phyloP scores from a whole-genome alignment of 768 basidiomycete species.

The Harrya chromipes region DNA sequence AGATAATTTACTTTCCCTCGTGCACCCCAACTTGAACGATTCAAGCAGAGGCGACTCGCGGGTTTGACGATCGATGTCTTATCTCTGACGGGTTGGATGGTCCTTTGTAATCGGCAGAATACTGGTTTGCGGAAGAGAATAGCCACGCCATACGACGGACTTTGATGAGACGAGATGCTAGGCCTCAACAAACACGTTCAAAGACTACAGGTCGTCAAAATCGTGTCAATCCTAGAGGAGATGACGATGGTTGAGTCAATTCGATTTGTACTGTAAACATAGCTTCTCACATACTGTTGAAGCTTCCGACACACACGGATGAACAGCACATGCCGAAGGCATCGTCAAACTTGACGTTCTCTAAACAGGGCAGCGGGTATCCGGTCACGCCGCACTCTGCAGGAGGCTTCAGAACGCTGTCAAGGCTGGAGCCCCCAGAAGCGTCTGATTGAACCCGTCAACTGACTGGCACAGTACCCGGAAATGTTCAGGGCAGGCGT shows the following conservation, averaged over 20 bases:
- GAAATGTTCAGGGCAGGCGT: conserved; percentile 66
- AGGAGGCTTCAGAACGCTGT: conserved; percentile 52
- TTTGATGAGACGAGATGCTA: conserved; percentile 5
- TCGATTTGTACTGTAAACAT: neutral
- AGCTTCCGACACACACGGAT: conserved; percentile 1
- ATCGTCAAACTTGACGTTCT: conserved; percentile 3
- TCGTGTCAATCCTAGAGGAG: neutral
- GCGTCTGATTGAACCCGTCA: conserved; percentile 73
- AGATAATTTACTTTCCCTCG: conserved; percentile 17
- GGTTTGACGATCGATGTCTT: conserved; percentile 9
- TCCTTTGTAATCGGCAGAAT: conserved; percentile 27
- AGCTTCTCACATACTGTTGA: conserved; percentile 13
- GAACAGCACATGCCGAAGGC: conserved; percentile 23
- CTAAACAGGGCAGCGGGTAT: conserved; percentile 5
- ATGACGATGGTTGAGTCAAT: conserved; percentile 12
- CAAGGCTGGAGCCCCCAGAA: conserved; percentile 62
- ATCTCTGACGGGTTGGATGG: conserved; percentile 17
- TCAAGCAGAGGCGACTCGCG: conserved; percentile 20
- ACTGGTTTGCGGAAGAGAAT: conserved; percentile 27
- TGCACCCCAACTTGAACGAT: conserved; percentile 2
- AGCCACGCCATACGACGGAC: neutral
- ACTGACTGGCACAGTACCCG: conserved; percentile 68
- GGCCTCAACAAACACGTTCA: conserved; percentile 6
- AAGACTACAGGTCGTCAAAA: conserved; percentile 2
- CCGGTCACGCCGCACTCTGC: conserved; percentile 35